Evolutionary conservation across 345 rosid species (phyloP), one percentile per base, ranked within the genome.

Genomic region (Dipteronia sinensis): DNA sequence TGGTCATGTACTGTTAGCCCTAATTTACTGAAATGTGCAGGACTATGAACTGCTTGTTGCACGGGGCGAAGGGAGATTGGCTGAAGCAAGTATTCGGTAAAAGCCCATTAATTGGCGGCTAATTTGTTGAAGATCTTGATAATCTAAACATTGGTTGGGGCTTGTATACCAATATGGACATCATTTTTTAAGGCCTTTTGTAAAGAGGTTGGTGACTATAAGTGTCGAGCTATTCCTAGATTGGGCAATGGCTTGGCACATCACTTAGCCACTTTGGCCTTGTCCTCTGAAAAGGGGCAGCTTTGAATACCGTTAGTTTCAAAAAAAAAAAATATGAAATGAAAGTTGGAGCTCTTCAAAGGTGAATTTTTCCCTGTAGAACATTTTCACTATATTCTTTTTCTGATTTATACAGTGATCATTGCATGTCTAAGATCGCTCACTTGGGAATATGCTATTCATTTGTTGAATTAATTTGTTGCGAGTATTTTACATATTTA

Each of bases 41-140:
- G 93, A 92, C 78, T 89, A 83, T 53, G 92, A 87, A 82, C 73
- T 80, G 84, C 83, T 89, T 65, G 80, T 34, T 71, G 53, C 86
- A 7, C 71, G 78, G 67, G 83, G 81, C 49, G 83, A 82, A 23
- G 76, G 81, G 73, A 78, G 73, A 81, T 76, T 90, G 83, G 84
- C 84, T 13, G 89, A 86, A 85, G 88, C 90, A 56, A 92, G 81
- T 23, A 61, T 79, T 55, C 34, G 17, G 75, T 82, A 77, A 81
- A 2, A 13, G 20, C 17, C 12, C 20, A 17, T 65, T 25, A 67
- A 55, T 31, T 23, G 58, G 38, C n/a, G 38, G 61, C 47, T 19
- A 8, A 49, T 47, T 29, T 69, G 17, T 15, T 4, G 25, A 6
- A 44, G 27, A 65, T 34, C 13, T 56, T 16, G 59, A 27, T 62